Conservation (phyloP, 345 rosid species). For the Rhizophora apiculata region DNA sequence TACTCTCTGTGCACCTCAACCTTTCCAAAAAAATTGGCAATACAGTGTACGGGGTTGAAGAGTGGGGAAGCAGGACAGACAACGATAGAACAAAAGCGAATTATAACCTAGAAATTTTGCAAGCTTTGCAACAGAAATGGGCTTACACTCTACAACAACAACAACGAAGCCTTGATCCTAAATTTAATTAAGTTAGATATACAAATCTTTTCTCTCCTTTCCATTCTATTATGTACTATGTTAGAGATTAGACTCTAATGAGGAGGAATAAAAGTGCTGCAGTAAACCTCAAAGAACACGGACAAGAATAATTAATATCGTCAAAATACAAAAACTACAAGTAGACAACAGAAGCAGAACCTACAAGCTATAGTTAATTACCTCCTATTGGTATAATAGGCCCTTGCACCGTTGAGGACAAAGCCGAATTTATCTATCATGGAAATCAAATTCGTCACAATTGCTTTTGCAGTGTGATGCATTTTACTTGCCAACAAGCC, state of each 20-base stretch:
- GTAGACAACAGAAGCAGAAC: background rate
- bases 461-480: slow-evolving; percentile 67
- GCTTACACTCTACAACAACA: no score
- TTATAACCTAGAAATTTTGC: background rate
- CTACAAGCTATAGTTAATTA: slow-evolving; percentile 13
- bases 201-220: no score
- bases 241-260: no score
- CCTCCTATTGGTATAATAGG: slow-evolving; percentile 88
- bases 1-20: no score
- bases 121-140: background rate
- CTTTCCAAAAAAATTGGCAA: background rate
- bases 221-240: no score
- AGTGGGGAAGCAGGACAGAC: background rate
- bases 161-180: no score
- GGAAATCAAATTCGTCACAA: slow-evolving; percentile 67
- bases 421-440: slow-evolving; percentile 64
- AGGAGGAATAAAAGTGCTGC: no score
- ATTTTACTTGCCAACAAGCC: slow-evolving; percentile 86
- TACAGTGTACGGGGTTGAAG: background rate
- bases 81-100: background rate
- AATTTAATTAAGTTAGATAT: no score
- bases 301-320: background rate
- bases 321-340: background rate
- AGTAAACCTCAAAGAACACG: background rate
- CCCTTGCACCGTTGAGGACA: slow-evolving; percentile 75